These are phyloP conservation scores for Suillus alpinus DNA, from an alignment of 768 basidiomycete genomes.

Conservation along the genomic window DNA sequence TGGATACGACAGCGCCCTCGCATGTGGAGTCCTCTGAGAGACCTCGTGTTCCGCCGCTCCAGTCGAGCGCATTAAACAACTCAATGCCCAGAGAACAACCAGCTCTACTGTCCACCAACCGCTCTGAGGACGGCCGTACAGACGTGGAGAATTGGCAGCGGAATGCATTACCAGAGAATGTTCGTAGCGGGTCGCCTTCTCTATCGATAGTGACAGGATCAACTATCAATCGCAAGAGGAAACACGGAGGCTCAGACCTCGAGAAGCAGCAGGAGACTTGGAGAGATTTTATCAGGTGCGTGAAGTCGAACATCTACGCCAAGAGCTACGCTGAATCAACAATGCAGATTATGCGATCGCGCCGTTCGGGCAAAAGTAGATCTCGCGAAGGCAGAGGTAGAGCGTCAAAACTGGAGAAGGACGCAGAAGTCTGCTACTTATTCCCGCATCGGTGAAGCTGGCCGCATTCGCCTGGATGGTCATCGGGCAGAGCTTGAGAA, in stretches of 20 bases:
- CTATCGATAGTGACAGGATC: conserved; percentile 9
- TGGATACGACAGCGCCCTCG: no score
- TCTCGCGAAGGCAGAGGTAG: conserved; percentile 27
- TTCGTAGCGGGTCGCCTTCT: neutral
- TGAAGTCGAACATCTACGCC: neutral
- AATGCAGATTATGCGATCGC: conserved; percentile 27
- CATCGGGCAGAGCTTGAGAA: conserved; percentile 27
- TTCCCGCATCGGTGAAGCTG: conserved; percentile 28
- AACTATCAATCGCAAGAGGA: conserved; percentile 22
- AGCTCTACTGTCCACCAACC: neutral
- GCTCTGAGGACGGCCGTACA: neutral
- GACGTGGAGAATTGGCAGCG: neutral
- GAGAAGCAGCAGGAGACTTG: conserved; percentile 24
- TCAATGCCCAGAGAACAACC: neutral
- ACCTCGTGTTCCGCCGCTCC: neutral
- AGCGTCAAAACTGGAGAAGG: conserved; percentile 28
- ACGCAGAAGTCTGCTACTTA: conserved; percentile 29
- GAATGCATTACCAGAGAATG: neutral
- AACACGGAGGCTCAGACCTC: conserved; percentile 13
- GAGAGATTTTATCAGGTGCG: conserved; percentile 30
- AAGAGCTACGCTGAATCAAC: neutral
- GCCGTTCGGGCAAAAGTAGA: conserved; percentile 24
- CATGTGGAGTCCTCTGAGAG: neutral
- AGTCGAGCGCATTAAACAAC: neutral
- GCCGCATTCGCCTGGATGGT: conserved; percentile 26